Base-by-base conservation (phyloP, 2,329 filamentous ascomycete species). In the Coniochaeta hoffmannii region DNA sequence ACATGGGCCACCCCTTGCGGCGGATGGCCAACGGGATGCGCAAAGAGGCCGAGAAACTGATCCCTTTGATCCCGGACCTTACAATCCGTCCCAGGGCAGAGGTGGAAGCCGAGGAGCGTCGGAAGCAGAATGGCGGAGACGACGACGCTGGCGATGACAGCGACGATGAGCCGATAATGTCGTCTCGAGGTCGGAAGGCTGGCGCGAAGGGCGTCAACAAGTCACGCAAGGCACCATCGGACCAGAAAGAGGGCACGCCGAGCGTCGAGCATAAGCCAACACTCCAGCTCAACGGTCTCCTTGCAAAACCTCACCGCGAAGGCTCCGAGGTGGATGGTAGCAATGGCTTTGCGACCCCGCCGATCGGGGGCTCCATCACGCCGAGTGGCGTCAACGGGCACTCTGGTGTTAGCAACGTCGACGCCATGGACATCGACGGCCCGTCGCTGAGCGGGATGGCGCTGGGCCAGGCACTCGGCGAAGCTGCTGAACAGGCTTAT, bases 151-250 rank as follows among this genome's bases (percentile, higher is more conserved):
- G 82, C 28, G 93, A 97, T 57, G 93, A 97, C 69, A 96, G 91
- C 62, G 93, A 97, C 65, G 93, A 97, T 67, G 92, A 96, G 71
- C 94, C 94, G 9, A 97, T 99, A 66, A 97, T 97, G 89, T 94
- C 94, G 56, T 97, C 93, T 52, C 84, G 94, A 61, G 94, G 94
- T 54, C 87, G 94, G 46, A 96, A 93, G 68, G 89, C 91, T 15
- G 89, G 83, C 30, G 88, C 89, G 62, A 92, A 89, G 66, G 87
- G 90, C 22, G 85, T 85, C 59, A 93, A 87, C 62, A 85, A 87
- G 63, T 85, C 87, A 19, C 83, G 90, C 53, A 93, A 90, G 64
- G 86, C 88, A 2, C 85, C 83, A 22, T 77, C 82, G 50, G 86
- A 88, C 56, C 83, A 85, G 60, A 87, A 88, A 60, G 90, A 97